Evolutionary conservation across 164 flowering plant species (phyloP).

Genomic region (Stephania yunnanensis): DNA sequence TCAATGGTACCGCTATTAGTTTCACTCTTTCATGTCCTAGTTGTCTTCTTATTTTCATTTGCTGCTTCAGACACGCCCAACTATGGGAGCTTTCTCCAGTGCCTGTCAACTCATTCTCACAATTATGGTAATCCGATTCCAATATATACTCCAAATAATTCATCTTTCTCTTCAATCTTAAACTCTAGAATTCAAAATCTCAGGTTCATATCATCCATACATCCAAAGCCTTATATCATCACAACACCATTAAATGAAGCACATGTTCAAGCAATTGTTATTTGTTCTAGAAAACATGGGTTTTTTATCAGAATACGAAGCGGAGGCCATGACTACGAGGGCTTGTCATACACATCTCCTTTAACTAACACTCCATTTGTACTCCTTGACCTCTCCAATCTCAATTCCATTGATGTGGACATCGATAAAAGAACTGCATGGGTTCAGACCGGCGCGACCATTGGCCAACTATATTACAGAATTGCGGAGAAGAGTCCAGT

Average conservation of each 20-base stretch:
- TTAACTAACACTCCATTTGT: too few relatives aligned
- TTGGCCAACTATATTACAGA: slow-evolving; percentile 35
- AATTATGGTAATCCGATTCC: background rate
- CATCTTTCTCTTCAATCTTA: slow-evolving; percentile 1
- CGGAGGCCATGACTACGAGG: too few relatives aligned
- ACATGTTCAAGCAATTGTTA: background rate
- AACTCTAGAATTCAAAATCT: background rate
- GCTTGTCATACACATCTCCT: too few relatives aligned
- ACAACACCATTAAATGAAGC: background rate
- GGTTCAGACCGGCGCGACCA: slow-evolving; percentile 30
- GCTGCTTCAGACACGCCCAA: background rate
- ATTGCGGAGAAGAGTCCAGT: slow-evolving; percentile 29
- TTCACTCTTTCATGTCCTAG: background rate
- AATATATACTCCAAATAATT: background rate
- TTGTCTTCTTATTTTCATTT: background rate
- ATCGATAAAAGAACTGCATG: too few relatives aligned
- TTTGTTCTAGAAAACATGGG: background rate
- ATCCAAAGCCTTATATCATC: background rate
- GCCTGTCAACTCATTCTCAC: slow-evolving; percentile 1
- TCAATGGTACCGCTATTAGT: background rate
- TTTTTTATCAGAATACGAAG: background rate
- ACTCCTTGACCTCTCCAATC: too few relatives aligned
- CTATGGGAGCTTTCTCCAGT: background rate
- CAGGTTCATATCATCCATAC: background rate
- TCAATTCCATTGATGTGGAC: too few relatives aligned